Evolutionary conservation across 495 filamentous ascomycete genomes (phyloP).

Genomic region (Aspergillus campestris): DNA sequence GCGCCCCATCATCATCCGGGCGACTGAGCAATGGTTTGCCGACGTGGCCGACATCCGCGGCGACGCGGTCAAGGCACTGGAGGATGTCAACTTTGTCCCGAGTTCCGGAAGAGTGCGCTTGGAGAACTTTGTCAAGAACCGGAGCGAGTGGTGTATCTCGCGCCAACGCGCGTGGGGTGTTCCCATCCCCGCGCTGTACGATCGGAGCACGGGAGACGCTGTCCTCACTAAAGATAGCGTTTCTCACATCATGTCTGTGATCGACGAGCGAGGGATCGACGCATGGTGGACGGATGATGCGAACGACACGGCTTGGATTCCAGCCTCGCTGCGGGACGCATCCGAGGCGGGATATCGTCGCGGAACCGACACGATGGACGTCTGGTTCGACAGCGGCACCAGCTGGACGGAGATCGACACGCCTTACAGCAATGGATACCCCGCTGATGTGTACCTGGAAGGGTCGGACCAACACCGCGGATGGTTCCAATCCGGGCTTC

Average conservation of each 20-base stretch:
- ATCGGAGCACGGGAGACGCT: slow-evolving; percentile 54
- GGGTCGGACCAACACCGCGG: slow-evolving; percentile 93
- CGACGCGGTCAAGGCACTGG: slow-evolving; percentile 56
- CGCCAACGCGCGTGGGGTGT: slow-evolving; percentile 94
- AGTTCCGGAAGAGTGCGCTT: slow-evolving; percentile 61
- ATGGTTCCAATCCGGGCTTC: slow-evolving; percentile 98
- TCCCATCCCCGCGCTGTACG: slow-evolving; percentile 86
- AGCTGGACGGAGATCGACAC: slow-evolving; percentile 66
- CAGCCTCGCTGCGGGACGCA: slow-evolving; percentile 41
- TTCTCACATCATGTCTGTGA: slow-evolving; percentile 72
- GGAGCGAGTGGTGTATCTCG: slow-evolving; percentile 98
- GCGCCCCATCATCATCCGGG: slow-evolving; percentile 77
- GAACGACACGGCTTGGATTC: slow-evolving; percentile 68
- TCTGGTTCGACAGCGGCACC: slow-evolving; percentile 98
- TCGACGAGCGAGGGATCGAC: slow-evolving; percentile 70
- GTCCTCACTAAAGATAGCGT: slow-evolving; percentile 72
- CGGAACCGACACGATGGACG: slow-evolving; percentile 97
- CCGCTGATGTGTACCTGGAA: slow-evolving; percentile 86
- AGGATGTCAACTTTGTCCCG: slow-evolving; percentile 71
- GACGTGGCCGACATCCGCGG: slow-evolving; percentile 76
- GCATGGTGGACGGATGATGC: slow-evolving; percentile 85
- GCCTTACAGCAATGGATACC: slow-evolving; percentile 34
- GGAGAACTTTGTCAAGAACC: slow-evolving; percentile 72
- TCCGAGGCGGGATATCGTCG: slow-evolving; percentile 46
- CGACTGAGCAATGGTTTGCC: slow-evolving; percentile 97